Evolutionary conservation across 1,284 basidiomycete genomes (phyloP).

Genomic region (Lignosus rhinocerotis): DNA sequence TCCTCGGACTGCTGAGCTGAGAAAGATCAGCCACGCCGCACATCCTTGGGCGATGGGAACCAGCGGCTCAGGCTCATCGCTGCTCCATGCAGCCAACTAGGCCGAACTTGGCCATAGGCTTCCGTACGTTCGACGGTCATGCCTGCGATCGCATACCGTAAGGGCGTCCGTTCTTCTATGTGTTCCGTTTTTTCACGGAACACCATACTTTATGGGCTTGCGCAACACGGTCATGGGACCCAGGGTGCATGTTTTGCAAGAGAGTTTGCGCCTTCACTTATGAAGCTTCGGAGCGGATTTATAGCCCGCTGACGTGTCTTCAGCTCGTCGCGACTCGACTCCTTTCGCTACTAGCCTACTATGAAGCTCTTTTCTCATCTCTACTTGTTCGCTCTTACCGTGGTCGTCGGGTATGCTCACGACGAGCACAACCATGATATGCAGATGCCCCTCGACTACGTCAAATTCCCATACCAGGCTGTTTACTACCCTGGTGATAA

Average conservation of each 20-base stretch:
- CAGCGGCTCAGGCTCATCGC: not conserved
- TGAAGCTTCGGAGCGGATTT: not conserved
- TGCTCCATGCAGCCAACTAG: slow-evolving; percentile 6
- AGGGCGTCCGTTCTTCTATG: slow-evolving; percentile 10
- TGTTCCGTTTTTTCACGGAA: slow-evolving; percentile 3
- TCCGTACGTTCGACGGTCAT: not conserved
- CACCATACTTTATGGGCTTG: not conserved
- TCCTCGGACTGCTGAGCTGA: not conserved
- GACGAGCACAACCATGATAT: slow-evolving; percentile 43
- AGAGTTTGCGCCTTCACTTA: not conserved
- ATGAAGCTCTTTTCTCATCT: slow-evolving; percentile 23
- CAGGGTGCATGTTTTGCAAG: slow-evolving; percentile 8
- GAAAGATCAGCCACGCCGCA: not conserved
- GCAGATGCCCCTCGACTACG: slow-evolving; percentile 65
- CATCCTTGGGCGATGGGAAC: not conserved
- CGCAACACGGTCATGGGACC: slow-evolving; percentile 17
- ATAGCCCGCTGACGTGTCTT: not conserved
- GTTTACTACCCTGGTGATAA: slow-evolving; percentile 49
- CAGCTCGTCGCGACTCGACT: not conserved
- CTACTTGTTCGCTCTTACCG: slow-evolving; percentile 7
- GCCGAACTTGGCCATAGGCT: slow-evolving; percentile 4
- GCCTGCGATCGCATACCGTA: slow-evolving; percentile 18
- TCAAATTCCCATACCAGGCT: slow-evolving; percentile 61
- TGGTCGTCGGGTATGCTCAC: slow-evolving; percentile 33
- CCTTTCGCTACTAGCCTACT: not conserved